These are phyloP conservation scores for Scheffersomyces ergatensis DNA, from an alignment of 805 yeast genomes.

Conservation along the genomic window DNA sequence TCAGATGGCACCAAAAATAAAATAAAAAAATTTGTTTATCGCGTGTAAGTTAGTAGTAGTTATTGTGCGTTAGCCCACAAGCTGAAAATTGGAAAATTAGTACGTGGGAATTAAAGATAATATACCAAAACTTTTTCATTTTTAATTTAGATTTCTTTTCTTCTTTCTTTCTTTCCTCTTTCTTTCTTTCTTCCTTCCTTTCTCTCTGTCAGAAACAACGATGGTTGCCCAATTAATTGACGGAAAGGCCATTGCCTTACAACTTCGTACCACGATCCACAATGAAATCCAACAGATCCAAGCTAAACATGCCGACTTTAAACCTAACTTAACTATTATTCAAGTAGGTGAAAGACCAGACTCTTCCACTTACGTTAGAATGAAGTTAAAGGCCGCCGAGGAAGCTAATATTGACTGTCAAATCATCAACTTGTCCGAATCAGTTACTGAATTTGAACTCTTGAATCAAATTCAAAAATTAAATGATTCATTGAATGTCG, in stretches of 20 bases:
- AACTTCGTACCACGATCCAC: slow-evolving; percentile 36
- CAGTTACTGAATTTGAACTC: slow-evolving; percentile 54
- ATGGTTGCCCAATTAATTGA: slow-evolving; percentile 39
- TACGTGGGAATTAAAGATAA: no score
- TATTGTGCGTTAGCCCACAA: no score
- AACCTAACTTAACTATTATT: slow-evolving; percentile 65
- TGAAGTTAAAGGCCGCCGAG: slow-evolving; percentile 75
- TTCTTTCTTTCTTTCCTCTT: no score
- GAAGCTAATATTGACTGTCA: slow-evolving; percentile 66
- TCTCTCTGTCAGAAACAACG: no score
- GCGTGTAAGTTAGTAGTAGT: no score
- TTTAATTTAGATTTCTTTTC: no score
- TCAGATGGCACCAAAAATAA: no score
- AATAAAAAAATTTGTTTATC: no score
- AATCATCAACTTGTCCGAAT: slow-evolving; percentile 57
- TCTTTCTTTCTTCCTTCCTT: no score
- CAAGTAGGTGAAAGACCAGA: slow-evolving; percentile 80
- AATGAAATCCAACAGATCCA: slow-evolving; percentile 41
- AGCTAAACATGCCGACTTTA: slow-evolving; percentile 49
- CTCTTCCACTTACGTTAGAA: slow-evolving; percentile 76
- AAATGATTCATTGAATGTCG: slow-evolving; percentile 58
- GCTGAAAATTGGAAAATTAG: no score
- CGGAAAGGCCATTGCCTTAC: slow-evolving; percentile 44
- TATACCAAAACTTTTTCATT: no score
- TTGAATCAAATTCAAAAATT: slow-evolving; percentile 52